Evolutionary conservation across 306 rosid genomes (phyloP).

Genomic region (Trifolium pratense): DNA sequence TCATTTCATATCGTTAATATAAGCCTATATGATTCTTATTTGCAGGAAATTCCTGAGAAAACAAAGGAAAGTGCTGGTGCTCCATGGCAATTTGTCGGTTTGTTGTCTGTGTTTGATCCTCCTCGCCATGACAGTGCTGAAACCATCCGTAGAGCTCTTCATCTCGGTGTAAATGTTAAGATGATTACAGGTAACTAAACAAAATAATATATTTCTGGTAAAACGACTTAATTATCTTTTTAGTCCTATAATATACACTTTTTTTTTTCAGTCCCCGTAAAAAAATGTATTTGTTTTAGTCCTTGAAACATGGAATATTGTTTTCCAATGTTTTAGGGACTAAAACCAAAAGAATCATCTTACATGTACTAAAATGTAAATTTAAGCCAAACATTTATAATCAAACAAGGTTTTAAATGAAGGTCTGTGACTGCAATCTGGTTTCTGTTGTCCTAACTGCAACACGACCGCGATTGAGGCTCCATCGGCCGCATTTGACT

Average conservation of each 20-base stretch:
- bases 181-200: conserved; percentile 87
- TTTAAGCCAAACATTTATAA: not conserved
- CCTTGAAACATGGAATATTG: not conserved
- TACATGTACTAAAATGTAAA: not conserved
- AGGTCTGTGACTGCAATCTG: not conserved
- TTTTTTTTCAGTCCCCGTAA: not conserved
- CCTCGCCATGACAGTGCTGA: conserved; percentile 99
- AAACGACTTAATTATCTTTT: not conserved
- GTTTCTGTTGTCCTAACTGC: not conserved
- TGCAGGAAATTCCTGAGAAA: conserved; percentile 88
- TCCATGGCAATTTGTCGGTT: conserved; percentile 95
- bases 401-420: not conserved
- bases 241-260: not conserved
- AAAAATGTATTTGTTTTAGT: not conserved
- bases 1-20: not conserved
- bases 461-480: not conserved
- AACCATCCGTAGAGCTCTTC: conserved; percentile 89
- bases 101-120: conserved; percentile 92
- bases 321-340: not conserved
- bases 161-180: conserved; percentile 97
- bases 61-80: conserved; percentile 78
- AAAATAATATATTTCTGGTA: not conserved
- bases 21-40: not conserved
- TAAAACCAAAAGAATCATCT: not conserved
- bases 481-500: not conserved